Evolutionary conservation across 441 rosid genomes (phyloP).

Genomic region (Populus hybrid): DNA sequence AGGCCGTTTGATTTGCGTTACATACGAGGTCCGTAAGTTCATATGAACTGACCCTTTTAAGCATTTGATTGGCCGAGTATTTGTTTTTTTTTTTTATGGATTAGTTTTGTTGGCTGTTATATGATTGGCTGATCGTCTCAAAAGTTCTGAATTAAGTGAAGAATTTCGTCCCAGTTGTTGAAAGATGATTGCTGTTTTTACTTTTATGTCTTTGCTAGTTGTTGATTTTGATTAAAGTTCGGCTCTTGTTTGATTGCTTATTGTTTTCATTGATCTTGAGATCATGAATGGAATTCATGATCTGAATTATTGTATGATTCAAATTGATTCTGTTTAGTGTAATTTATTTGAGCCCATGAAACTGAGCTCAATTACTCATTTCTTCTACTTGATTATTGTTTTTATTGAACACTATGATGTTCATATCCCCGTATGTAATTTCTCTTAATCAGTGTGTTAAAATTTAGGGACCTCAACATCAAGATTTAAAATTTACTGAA

Average conservation of each 20-base stretch:
- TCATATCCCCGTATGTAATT: background rate
- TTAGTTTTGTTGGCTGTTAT: background rate
- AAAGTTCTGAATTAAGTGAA: constrained; percentile 4
- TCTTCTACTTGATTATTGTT: background rate
- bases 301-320: background rate
- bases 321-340: background rate
- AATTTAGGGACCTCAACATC: background rate
- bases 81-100: background rate
- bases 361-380: background rate
- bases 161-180: background rate
- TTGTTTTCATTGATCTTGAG: background rate
- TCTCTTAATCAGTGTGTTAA: background rate
- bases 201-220: background rate
- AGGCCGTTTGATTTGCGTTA: constrained; percentile 71
- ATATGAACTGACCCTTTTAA: background rate
- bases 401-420: background rate
- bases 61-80: background rate
- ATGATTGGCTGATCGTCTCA: constrained; percentile 1
- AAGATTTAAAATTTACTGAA: background rate
- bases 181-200: background rate
- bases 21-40: constrained; percentile 58
- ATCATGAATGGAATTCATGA: background rate
- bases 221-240: too few relatives aligned
- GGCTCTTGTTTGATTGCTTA: background rate
- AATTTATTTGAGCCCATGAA: background rate